Conservation (phyloP, 2,329 filamentous ascomycete species). For the Endocalyx cinctus region DNA sequence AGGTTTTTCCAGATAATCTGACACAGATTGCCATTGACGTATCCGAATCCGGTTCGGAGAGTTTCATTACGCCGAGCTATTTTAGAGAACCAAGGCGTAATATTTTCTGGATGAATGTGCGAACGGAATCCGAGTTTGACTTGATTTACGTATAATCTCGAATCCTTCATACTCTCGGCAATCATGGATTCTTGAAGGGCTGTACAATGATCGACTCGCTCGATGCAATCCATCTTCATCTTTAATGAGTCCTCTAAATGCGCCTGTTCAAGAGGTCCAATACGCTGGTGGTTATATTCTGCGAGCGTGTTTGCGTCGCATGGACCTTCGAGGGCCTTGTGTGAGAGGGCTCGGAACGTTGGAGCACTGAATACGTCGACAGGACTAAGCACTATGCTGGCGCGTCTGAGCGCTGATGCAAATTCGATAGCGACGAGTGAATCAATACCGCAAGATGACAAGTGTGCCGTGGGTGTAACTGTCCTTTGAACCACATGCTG, state of each 20-base stretch:
- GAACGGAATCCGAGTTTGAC: constrained; percentile 57
- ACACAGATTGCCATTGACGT: constrained; percentile 48
- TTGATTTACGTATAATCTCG: constrained; percentile 71
- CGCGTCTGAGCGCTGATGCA: constrained; percentile 57
- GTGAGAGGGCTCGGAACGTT: constrained; percentile 27
- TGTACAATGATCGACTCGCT: constrained; percentile 58
- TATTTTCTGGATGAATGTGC: constrained; percentile 26
- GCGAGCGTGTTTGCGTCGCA: not conserved
- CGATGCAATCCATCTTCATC: constrained; percentile 22
- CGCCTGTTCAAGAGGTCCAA: constrained; percentile 4
- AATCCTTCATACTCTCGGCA: constrained; percentile 59
- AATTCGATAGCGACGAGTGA: constrained; percentile 43
- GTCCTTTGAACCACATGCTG: constrained; percentile 19
- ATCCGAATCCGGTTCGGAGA: constrained; percentile 68
- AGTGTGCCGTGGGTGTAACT: constrained; percentile 21
- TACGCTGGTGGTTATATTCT: not conserved
- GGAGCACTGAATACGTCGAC: constrained; percentile 57
- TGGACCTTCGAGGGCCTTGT: constrained; percentile 3
- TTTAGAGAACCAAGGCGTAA: constrained; percentile 45
- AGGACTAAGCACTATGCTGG: constrained; percentile 52
- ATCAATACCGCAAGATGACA: constrained; percentile 34
- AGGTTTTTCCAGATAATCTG: constrained; percentile 61
- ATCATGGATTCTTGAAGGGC: constrained; percentile 77
- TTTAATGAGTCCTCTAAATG: constrained; percentile 7
- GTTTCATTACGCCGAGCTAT: constrained; percentile 58